Conservation (phyloP, 208 protist genomes). For the Angomonas deanei region DNA sequence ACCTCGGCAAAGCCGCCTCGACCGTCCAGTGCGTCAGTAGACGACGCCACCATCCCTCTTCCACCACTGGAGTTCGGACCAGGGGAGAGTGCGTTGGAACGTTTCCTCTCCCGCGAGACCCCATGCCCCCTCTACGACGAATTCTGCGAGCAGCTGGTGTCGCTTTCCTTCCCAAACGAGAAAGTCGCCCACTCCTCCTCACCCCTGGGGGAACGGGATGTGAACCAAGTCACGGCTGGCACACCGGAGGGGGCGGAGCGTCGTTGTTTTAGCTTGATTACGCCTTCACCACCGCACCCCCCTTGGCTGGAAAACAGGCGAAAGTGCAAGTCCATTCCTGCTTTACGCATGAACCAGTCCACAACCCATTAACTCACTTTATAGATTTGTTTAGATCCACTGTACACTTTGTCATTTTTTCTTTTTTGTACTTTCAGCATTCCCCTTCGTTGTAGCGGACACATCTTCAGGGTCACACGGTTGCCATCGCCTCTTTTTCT, state of each 20-base stretch:
- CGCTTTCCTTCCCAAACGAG: background rate
- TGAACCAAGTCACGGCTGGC: background rate
- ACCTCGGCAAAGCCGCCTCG: background rate
- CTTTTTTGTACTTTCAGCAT: too few species aligned
- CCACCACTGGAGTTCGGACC: too few species aligned
- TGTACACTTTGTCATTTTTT: conserved; percentile 4
- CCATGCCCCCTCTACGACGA: background rate
- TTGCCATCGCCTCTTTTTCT: too few species aligned
- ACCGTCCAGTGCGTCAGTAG: background rate
- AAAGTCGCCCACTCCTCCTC: background rate
- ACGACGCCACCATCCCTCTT: background rate
- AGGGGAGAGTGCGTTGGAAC: too few species aligned
- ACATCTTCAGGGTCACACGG: too few species aligned
- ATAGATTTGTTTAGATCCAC: background rate
- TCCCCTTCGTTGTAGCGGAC: too few species aligned
- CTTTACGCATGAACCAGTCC: too few species aligned
- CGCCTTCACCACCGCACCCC: background rate
- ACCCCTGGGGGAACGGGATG: background rate
- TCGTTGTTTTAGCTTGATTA: background rate
- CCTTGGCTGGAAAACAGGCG: background rate
- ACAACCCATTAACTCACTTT: background rate
- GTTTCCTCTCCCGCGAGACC: background rate
- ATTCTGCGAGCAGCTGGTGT: background rate
- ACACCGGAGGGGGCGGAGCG: background rate
- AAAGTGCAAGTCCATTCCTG: background rate